These are phyloP conservation scores for Closterium sp. DNA, from an alignment of 139 green algal genomes.

Conservation along the genomic window DNA sequence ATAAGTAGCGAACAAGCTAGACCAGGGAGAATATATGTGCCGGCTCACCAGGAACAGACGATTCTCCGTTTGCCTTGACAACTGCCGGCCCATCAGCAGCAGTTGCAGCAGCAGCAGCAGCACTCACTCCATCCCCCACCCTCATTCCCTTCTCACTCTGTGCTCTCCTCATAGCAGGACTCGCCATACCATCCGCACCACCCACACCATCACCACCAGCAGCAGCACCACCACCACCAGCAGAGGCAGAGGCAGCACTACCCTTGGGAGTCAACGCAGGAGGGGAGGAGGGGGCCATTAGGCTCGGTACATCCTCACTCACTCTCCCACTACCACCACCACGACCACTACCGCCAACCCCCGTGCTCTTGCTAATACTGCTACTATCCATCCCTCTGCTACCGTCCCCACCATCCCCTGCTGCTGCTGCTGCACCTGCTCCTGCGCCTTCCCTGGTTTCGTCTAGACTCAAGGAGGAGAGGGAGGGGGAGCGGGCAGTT, in stretches of 20 bases:
- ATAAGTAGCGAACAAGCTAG: no score
- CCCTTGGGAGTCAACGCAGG: background rate
- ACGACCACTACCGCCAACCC: background rate
- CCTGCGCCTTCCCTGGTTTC: background rate
- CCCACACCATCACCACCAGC: no score
- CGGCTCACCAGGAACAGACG: background rate
- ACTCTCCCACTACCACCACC: background rate
- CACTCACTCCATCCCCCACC: background rate
- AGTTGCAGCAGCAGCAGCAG: background rate
- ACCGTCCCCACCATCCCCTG: background rate
- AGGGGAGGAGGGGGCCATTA: background rate
- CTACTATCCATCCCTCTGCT: background rate
- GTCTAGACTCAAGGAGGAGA: background rate
- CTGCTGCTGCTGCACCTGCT: background rate
- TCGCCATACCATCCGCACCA: background rate
- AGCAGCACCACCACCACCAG: background rate
- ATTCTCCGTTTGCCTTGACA: background rate
- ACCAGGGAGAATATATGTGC: background rate
- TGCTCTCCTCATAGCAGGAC: background rate
- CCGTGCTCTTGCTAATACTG: conserved; percentile 1
- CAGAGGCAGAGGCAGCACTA: background rate
- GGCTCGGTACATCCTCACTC: background rate
- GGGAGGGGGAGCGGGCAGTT: background rate
- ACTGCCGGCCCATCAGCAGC: background rate
- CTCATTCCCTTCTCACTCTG: background rate